Percentiles rank a stretch among this genome's conserved stretches.
phyloP scores from a whole-genome alignment of 805 yeast genomes.

The Spathaspora sp. region DNA sequence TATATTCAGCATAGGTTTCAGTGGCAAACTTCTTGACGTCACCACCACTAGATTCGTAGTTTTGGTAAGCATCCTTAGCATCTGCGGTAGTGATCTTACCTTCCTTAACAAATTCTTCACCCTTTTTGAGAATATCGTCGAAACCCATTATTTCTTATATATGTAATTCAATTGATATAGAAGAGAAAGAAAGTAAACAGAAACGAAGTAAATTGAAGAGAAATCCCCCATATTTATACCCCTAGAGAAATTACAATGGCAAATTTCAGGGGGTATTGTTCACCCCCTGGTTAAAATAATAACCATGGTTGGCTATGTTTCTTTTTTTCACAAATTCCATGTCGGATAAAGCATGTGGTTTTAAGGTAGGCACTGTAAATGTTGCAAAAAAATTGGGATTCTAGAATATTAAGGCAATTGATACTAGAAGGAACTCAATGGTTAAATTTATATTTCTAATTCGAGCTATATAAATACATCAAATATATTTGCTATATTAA shows the following conservation, averaged over 20 bases:
- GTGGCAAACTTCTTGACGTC: slow-evolving; percentile 31
- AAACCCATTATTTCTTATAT: slow-evolving; percentile 22
- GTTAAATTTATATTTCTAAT: no score
- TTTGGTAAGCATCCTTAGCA: slow-evolving; percentile 32
- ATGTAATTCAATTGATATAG: neutral
- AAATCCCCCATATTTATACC: neutral
- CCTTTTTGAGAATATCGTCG: slow-evolving; percentile 29
- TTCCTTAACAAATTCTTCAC: slow-evolving; percentile 18
- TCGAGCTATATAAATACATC: no score
- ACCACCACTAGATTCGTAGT: slow-evolving; percentile 24
- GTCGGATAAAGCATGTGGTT: neutral
- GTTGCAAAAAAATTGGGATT: neutral
- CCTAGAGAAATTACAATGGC: neutral
- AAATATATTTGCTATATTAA: no score
- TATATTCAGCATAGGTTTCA: slow-evolving; percentile 28
- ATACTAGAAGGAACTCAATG: no score
- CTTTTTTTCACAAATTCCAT: neutral
- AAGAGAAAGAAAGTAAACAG: neutral
- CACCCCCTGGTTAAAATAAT: neutral
- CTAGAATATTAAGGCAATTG: neutral
- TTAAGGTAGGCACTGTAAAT: neutral
- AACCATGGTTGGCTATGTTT: neutral
- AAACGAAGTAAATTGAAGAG: neutral
- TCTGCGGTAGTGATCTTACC: slow-evolving; percentile 19
- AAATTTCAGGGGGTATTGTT: neutral